Evolutionary conservation across 805 yeast genomes (phyloP), one percentile per base, ranked within the genome.

Genomic region (Myxozyma mucilagina): DNA sequence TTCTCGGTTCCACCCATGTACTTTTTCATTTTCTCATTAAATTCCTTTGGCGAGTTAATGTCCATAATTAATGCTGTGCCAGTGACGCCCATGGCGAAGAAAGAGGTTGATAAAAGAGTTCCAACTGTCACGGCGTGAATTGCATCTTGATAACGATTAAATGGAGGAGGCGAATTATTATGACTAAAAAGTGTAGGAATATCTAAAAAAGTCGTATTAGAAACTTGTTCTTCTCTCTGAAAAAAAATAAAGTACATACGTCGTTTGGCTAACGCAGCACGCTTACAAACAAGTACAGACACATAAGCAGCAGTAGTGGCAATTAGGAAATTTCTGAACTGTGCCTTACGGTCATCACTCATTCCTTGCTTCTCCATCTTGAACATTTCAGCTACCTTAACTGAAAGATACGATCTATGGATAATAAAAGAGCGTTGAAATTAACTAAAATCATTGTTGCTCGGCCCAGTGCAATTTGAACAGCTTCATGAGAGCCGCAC

Each of bases 41-140:
- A 87, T 70, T 89, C 96, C 56, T 79, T 76, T 52, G 85, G 77
- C 38, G 76, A 79, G 14, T 89, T 82, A 5, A 89, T 84, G 69
- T 90, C 93, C 73, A 80, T 78, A 42, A 85, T 79, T 92, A 96
- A 87, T 68, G 90, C 85, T 1, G 83, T 78, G 8, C 96, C 96
- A 47, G 87, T 82, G 4, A 84, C 77, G 4, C 82, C 71, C 93
- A 88, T 89, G 1, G 87, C 81, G 67, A 85, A 79, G 0, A 89
- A 83, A 0, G 88, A 80, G 0, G 84, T 80, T 1, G 94, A 87
- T 9, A 89, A 75, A 48, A 87, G 76, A 0, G 93, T 81, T 1
- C 93, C 90, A 44, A 87, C 84, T 0, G 87, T 82, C 3, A 90
- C 87, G 0, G 96, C 96, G 42, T 86, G 84, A 38, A 88, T 81